These are phyloP conservation scores for Arxiozyma bovina DNA, from an alignment of 1,139 yeast species.

Conservation along the genomic window DNA sequence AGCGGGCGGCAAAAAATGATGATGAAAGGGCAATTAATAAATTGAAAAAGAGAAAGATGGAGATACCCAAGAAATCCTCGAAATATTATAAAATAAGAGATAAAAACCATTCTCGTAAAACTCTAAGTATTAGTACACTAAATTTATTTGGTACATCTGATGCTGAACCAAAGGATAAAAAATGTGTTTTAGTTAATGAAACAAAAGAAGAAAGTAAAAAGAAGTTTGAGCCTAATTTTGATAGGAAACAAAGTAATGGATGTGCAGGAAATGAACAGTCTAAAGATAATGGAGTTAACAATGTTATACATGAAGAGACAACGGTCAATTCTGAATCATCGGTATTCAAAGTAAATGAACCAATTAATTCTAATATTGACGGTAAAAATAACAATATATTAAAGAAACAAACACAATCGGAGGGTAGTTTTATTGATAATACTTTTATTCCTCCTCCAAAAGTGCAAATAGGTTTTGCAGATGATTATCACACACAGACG, in stretches of 20 bases:
- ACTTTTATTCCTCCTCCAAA: neutral
- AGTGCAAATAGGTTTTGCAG: neutral
- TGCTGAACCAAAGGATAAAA: neutral
- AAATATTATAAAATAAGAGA: conserved; percentile 1
- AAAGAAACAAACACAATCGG: neutral
- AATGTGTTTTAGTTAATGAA: too few species aligned
- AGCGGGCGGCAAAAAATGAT: conserved; percentile 63
- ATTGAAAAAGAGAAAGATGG: conserved; percentile 14
- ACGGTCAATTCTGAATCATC: neutral
- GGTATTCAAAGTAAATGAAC: neutral
- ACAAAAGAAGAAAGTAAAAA: neutral
- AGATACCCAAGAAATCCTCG: neutral
- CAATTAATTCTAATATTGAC: neutral
- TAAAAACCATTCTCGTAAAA: conserved; percentile 5
- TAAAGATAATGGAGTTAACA: neutral
- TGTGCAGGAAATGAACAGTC: neutral
- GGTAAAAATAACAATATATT: neutral
- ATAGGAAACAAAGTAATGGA: neutral
- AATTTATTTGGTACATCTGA: conserved; percentile 8
- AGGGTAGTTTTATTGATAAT: neutral
- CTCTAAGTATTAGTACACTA: conserved; percentile 10
- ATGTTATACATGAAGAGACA: neutral
- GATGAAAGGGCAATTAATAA: conserved; percentile 52
- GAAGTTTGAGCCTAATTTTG: neutral
- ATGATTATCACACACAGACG: neutral